Conservation (phyloP, 23 red algal genomes). For the Gracilaria vermiculophylla region DNA sequence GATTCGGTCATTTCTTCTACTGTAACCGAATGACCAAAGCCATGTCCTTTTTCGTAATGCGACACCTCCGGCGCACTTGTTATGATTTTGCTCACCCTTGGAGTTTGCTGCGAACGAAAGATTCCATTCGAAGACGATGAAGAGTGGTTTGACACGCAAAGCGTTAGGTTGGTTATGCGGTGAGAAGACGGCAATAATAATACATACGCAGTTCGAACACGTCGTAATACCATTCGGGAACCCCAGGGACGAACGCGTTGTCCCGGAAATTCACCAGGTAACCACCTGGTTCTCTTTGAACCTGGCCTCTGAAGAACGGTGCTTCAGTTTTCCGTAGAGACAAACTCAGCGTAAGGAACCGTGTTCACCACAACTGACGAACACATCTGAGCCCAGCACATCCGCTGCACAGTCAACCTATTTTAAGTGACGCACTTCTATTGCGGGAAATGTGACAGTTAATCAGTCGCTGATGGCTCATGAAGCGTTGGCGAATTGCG, state of each 20-base stretch:
- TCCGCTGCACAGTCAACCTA: no score
- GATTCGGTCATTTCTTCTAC: conserved; percentile 85
- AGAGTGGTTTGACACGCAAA: neutral
- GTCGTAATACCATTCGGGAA: neutral
- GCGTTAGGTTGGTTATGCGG: neutral
- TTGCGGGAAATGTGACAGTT: no score
- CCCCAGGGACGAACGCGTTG: neutral
- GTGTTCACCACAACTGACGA: no score
- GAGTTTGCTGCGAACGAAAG: conserved; percentile 3
- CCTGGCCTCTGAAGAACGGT: no score
- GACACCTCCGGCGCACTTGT: neutral
- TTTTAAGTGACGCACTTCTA: neutral
- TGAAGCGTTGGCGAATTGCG: no score
- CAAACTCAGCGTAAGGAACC: no score
- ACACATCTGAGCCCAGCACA: no score
- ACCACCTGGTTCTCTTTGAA: no score
- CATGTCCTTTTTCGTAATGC: neutral
- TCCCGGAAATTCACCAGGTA: no score
- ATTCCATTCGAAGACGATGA: neutral
- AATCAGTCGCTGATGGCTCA: no score
- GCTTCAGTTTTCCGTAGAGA: no score
- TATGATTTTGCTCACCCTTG: conserved; percentile 36
- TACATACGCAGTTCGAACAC: neutral
- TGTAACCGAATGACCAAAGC: conserved; percentile 81
- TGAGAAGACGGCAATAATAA: neutral